Base-by-base conservation (phyloP, 257 asterid species). In the Petunia axillaris region DNA sequence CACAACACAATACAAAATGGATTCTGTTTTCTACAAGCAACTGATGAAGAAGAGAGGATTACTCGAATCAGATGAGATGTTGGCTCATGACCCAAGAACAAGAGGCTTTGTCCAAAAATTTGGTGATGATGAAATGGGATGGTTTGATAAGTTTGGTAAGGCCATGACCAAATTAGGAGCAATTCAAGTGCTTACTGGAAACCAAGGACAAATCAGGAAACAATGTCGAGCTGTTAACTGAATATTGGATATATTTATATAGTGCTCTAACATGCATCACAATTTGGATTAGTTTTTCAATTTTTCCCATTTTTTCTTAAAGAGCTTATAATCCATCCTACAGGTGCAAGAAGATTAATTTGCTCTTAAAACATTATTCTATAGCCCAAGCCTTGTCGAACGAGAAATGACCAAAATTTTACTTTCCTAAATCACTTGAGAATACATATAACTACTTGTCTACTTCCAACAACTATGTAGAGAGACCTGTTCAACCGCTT, bases 201-300 rank as follows among this genome's bases (percentile, higher is more conserved):
- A 88, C 68, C 83, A 87, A 67, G 94, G 94, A 48, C 84, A 92
- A 41, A 82, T 92, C 80, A 86, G 94, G 88, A 89, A 60, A 82
- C 89, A 89, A 64, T 92, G 96, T 84, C 87, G 85, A 73, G 84
- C 75, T 76, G 87, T 89, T 41, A 92, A 90, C 78, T 60, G 64
- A 81, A 43, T 48, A 73, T 63, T 25, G 44, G n/a, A 6, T 67
- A 67, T 67, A 43, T 39, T 3, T 52, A 39, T 35, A 7, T 4
- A 67, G 44, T 67, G 54, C 13, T 43, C 55, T 67, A 43, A 67
- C 44, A 67, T 67, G 55, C 16, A 67, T 43, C 76, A 67, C 38
- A 15, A 8, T 67, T 25, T 71, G 60, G 13, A 73, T 46, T 4
- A 48, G 3, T 48, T 25, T 71, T 3, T 60, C 65, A 2, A 15